Percentiles rank a stretch among this genome's conserved stretches.
Evolutionary conservation across 192 early-diverging fungal species (phyloP).

Genomic region (Coemansia reversa): DNA sequence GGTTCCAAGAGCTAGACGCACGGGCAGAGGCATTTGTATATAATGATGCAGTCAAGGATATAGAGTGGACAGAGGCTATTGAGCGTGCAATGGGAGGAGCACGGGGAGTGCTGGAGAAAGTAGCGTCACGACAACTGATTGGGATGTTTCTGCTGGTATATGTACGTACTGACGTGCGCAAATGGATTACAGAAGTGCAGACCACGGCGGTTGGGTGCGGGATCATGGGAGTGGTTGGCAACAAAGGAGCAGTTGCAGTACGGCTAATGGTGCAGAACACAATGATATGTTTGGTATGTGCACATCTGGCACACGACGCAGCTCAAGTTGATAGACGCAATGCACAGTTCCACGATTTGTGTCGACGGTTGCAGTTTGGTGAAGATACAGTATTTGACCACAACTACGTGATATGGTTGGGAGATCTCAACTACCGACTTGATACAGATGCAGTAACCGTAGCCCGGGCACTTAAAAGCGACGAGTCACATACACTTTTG

Average conservation of each 20-base stretch:
- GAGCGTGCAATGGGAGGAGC: constrained; percentile 61
- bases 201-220: constrained; percentile 78
- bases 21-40: constrained; percentile 83
- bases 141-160: constrained; percentile 87
- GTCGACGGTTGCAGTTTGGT: constrained; percentile 66
- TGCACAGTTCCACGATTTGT: constrained; percentile 85
- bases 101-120: constrained; percentile 60
- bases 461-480: constrained; percentile 55
- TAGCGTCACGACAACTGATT: constrained; percentile 80
- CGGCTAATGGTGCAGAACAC: constrained; percentile 76
- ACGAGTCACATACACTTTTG: constrained; percentile 64
- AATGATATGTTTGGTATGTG: constrained; percentile 83
- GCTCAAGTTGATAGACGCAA: constrained; percentile 79
- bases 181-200: constrained; percentile 63
- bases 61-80: constrained; percentile 76
- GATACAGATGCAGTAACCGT: constrained; percentile 63
- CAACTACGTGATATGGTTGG: constrained; percentile 83
- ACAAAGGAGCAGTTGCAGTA: constrained; percentile 91
- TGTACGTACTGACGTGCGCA: constrained; percentile 55
- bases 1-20: constrained; percentile 92
- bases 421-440: constrained; percentile 95
- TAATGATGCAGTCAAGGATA: constrained; percentile 75
- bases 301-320: constrained; percentile 86
- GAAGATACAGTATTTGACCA: constrained; percentile 60
- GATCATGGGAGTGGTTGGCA: constrained; percentile 83